Evolutionary conservation across 2,329 filamentous ascomycete species (phyloP).

Genomic region (Ceratocystis eucalypticola): DNA sequence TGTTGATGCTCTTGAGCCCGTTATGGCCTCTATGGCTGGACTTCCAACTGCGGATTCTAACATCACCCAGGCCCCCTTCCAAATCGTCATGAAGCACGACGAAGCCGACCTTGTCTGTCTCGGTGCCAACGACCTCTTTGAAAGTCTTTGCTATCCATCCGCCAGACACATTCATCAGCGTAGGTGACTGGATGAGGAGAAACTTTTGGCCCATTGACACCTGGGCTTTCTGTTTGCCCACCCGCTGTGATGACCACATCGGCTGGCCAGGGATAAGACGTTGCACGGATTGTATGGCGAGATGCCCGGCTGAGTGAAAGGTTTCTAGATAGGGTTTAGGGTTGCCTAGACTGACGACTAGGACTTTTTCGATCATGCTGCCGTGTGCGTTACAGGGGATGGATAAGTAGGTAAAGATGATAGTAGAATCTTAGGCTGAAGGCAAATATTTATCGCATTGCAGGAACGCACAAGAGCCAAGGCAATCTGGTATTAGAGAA

Average conservation of each 20-base stretch:
- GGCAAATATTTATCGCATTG: too few species aligned
- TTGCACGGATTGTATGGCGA: constrained; percentile 50
- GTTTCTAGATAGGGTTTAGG: constrained; percentile 61
- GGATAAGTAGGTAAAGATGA: too few species aligned
- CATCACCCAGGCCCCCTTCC: constrained; percentile 54
- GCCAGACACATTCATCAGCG: constrained; percentile 76
- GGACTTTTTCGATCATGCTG: constrained; percentile 36
- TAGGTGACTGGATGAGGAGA: constrained; percentile 60
- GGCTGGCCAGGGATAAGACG: constrained; percentile 35
- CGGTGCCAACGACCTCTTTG: constrained; percentile 36
- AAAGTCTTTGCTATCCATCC: constrained; percentile 54
- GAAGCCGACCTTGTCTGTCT: constrained; percentile 33
- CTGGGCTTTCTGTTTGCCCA: constrained; percentile 40
- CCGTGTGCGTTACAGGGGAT: too few species aligned
- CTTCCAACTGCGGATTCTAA: constrained; percentile 50
- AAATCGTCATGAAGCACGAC: constrained; percentile 84
- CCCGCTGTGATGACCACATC: constrained; percentile 33
- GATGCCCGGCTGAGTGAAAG: constrained; percentile 78
- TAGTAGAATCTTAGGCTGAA: too few species aligned
- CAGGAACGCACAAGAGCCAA: too few species aligned
- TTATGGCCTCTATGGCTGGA: constrained; percentile 59
- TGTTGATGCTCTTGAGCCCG: constrained; percentile 54
- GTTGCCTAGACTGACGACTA: constrained; percentile 82
- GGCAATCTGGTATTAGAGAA: too few species aligned
- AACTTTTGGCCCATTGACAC: constrained; percentile 39